Evolutionary conservation across 106 monocot species (phyloP).

Genomic region (Agapanthus africanus): DNA sequence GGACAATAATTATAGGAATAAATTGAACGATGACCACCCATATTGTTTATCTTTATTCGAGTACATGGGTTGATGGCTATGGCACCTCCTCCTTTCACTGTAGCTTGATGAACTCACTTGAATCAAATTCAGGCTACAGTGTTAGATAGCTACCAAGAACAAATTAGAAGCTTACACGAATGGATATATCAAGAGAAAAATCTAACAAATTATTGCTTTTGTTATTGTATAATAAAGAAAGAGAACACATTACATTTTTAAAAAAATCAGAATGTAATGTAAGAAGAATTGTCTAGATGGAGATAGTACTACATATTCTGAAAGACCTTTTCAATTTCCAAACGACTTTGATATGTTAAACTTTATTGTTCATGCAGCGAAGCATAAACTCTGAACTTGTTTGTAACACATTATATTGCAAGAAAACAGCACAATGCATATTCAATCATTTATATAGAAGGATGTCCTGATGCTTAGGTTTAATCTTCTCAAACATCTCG

Average conservation of each 20-base stretch:
- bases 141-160: not conserved
- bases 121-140: not conserved
- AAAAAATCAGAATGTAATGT: not conserved
- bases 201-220: not conserved
- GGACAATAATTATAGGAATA: not conserved
- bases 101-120: not conserved
- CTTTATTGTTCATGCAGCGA: not conserved
- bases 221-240: not conserved
- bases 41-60: too few species aligned
- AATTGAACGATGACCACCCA: too few species aligned
- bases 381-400: not conserved
- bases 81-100: not conserved
- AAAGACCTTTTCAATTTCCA: not conserved
- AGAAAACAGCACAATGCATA: not conserved
- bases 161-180: not conserved
- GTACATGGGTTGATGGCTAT: too few species aligned
- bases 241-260: not conserved
- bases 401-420: not conserved
- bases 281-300: not conserved
- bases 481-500: not conserved
- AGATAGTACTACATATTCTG: not conserved
- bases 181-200: not conserved
- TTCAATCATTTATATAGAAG: conserved; percentile 1
- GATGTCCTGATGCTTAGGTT: not conserved
- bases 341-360: not conserved